phyloP scores from a whole-genome alignment of 257 asterid genomes.

The Nicotiana undulata region DNA sequence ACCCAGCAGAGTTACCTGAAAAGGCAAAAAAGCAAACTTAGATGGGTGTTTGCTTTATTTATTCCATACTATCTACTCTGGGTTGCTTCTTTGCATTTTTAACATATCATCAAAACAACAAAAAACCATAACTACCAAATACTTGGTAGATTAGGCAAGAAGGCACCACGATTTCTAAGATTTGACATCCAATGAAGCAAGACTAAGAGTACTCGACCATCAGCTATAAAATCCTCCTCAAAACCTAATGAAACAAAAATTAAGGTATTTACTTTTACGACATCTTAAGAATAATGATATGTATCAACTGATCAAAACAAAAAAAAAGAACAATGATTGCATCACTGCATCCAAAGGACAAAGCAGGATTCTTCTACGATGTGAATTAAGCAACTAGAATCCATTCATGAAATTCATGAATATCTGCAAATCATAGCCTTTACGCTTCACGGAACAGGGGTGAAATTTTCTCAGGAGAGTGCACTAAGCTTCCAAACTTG shows the following conservation, averaged over 20 bases:
- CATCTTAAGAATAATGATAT: neutral
- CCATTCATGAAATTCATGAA: neutral
- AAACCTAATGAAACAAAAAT: neutral
- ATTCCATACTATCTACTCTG: neutral
- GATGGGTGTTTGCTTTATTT: neutral
- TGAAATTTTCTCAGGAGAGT: neutral
- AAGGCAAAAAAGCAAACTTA: neutral
- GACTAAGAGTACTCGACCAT: neutral
- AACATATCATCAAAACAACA: neutral
- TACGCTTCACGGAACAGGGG: neutral
- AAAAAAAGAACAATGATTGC: neutral
- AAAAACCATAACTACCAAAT: neutral
- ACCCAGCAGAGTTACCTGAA: constrained; percentile 60
- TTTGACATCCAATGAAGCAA: neutral
- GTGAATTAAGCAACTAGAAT: neutral
- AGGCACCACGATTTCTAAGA: neutral
- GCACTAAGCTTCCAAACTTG: neutral
- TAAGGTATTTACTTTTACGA: neutral
- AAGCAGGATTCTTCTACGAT: neutral
- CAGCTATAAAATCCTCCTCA: neutral
- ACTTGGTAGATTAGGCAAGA: neutral
- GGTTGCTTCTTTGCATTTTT: neutral
- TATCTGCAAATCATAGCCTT: neutral
- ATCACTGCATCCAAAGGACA: neutral
- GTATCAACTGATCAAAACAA: neutral